A percentile compares a stretch with the other conserved stretches of the same genome.
These are phyloP conservation scores for Eimeria sp. DNA, from an alignment of 169 alveolate genomes.

Conservation along the genomic window DNA sequence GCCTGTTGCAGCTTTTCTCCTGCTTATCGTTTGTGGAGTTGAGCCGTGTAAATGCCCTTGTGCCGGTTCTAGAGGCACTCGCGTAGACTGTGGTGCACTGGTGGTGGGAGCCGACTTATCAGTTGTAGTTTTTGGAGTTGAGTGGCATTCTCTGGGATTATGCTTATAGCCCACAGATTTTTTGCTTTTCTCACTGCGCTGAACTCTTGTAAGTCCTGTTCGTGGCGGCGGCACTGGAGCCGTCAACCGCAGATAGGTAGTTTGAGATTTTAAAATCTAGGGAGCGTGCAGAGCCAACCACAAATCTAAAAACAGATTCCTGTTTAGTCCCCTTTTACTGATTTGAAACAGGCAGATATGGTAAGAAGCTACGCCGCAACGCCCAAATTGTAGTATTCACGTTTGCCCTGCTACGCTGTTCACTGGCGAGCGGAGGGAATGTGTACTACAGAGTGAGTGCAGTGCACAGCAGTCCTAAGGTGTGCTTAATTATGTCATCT, in stretches of 20 bases:
- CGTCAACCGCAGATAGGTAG: neutral
- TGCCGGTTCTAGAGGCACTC: too few relatives aligned
- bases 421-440: slow-evolving; percentile 9
- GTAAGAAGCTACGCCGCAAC: neutral
- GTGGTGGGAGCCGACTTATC: neutral
- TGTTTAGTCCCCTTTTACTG: neutral
- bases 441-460: too few relatives aligned
- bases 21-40: too few relatives aligned
- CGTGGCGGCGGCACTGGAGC: neutral
- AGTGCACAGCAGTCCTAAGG: too few relatives aligned
- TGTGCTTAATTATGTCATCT: too few relatives aligned
- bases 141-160: neutral
- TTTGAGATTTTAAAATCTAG: neutral
- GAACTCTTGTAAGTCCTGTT: neutral
- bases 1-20: too few relatives aligned
- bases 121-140: neutral
- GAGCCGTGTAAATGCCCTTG: too few relatives aligned
- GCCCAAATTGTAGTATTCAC: neutral
- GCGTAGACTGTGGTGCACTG: too few relatives aligned
- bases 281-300: neutral
- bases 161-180: neutral
- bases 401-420: slow-evolving; percentile 17
- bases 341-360: neutral
- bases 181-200: neutral
- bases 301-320: too few relatives aligned